phyloP scores from a whole-genome alignment of 176 grass and related monocot species.

The Aegilops tauschii region DNA sequence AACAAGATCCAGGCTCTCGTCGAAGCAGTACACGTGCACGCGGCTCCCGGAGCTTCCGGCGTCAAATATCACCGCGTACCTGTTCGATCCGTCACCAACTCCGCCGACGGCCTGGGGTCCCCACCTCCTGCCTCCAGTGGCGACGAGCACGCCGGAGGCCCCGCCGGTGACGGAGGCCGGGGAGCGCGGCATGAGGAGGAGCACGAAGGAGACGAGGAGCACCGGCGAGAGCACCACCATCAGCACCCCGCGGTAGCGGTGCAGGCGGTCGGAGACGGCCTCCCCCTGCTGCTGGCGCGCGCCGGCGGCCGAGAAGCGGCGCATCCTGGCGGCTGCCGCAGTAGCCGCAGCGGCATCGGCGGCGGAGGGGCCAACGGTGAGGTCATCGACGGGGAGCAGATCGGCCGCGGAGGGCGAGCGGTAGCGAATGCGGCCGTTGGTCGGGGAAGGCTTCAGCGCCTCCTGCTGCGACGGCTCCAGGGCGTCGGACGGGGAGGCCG shows the following conservation, averaged over 20 bases:
- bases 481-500: constrained; percentile 37
- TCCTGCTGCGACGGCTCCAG: constrained; percentile 73
- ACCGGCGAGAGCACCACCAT: constrained; percentile 63
- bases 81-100: constrained; percentile 43
- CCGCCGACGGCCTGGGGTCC: constrained; percentile 40
- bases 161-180: constrained; percentile 17
- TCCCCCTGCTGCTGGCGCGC: constrained; percentile 46
- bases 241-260: constrained; percentile 72
- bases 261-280: constrained; percentile 58
- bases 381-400: constrained; percentile 48
- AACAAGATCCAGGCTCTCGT: constrained; percentile 74
- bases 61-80: constrained; percentile 88
- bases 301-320: constrained; percentile 48
- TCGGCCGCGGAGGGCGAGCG: constrained; percentile 73
- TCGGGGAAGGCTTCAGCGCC: constrained; percentile 64
- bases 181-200: constrained; percentile 61
- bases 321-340: constrained; percentile 59
- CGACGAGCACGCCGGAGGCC: constrained; percentile 16
- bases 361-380: constrained; percentile 26
- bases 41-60: constrained; percentile 95
- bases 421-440: constrained; percentile 82
- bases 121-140: constrained; percentile 41
- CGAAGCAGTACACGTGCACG: constrained; percentile 93
- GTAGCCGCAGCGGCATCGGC: constrained; percentile 23
- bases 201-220: constrained; percentile 69